These are phyloP conservation scores for Rhynchospora tenuis DNA, from an alignment of 176 grass and related monocot genomes.

Conservation along the genomic window DNA sequence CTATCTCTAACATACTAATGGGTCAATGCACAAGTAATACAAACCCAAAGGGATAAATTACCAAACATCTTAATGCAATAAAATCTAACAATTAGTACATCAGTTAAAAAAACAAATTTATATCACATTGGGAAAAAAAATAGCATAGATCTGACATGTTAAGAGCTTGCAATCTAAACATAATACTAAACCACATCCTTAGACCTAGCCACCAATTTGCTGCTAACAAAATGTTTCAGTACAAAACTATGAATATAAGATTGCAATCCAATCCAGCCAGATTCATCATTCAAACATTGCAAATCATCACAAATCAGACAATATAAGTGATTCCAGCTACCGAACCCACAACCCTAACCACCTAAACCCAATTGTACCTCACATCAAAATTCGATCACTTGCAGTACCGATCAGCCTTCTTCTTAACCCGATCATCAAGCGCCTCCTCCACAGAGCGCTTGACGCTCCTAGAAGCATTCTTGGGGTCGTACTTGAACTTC, in stretches of 20 bases:
- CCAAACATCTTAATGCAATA: not conserved
- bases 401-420: constrained; percentile 99
- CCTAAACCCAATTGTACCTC: constrained; percentile 41
- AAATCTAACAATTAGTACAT: not conserved
- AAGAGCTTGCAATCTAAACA: not conserved
- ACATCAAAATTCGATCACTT: constrained; percentile 51
- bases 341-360: not conserved
- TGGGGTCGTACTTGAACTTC: constrained; percentile 86
- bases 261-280: not conserved
- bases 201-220: not conserved
- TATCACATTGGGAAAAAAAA: not conserved
- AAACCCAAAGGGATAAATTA: not conserved
- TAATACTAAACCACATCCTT: not conserved
- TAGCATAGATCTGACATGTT: constrained; percentile 2
- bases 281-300: constrained; percentile 4
- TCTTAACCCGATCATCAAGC: constrained; percentile 81
- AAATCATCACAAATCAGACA: not conserved
- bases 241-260: not conserved
- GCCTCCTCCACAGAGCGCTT: constrained; percentile 64
- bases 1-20: not conserved
- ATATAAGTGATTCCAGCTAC: not conserved
- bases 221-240: not conserved
- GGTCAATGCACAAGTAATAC: not conserved
- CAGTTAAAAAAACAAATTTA: not conserved
- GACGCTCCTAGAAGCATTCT: constrained; percentile 48